Evolutionary conservation across 140 eudicot genomes (phyloP), one percentile per base, ranked within the genome.

Genomic region (Bidens hawaiensis): DNA sequence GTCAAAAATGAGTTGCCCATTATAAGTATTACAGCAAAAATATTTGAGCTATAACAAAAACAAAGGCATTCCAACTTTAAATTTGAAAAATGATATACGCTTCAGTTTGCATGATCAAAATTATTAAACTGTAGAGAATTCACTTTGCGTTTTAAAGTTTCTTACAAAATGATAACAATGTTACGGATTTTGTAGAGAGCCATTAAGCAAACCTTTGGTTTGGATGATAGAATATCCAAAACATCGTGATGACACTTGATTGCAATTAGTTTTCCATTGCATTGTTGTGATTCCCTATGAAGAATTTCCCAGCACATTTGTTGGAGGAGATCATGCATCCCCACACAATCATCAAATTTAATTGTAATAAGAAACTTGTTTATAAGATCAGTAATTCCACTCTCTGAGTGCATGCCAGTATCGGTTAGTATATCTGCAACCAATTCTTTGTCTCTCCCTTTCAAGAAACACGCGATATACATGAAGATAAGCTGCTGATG

Each of bases 381-480:
- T 1, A 26, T 3, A 40, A 72, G 77, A 55, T 53, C 66, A 42
- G 60, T 6, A 12, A 73, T 17, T 18, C 55, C 72, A 34, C 71
- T 17, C 46, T 24, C 62, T 12, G 72, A 3, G 36, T 23, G n/a
- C 72, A 73, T 46, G 23, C 62, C 62, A 13, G 65, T n/a, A 65
- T 49, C 6, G 4, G 48, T 23, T 10, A 73, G 53, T 45, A 73
- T 64, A 30, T 47, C 71, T 56, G 24, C 16, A 10, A 73, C 72
- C 28, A 66, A 73, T 22, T 52, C 34, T 34, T 0, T 28, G 21
- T 17, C 40, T 54, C 57, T 54, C 41, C 65, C 77, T 43, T 62
- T 72, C 27, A 72, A 72, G 40, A 71, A 62, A 62, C 76, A 71
- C 22, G 76, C 76, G 27, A 71, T 71, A 62, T 51, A 62, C 8